These are phyloP conservation scores for Hortiboletus flavorubellus DNA, from an alignment of 768 basidiomycete genomes.

Conservation along the genomic window DNA sequence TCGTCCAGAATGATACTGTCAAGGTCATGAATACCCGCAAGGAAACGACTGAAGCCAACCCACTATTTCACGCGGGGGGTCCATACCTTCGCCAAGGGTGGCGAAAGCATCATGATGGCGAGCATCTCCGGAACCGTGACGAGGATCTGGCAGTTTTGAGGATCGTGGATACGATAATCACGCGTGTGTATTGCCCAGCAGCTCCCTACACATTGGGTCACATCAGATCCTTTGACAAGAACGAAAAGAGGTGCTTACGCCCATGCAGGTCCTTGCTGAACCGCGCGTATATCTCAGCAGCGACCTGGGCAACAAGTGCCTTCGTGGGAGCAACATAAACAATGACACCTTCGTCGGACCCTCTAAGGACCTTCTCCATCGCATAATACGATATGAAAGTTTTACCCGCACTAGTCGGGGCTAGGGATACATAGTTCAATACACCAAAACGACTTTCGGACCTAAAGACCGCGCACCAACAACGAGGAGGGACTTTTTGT, in stretches of 20 bases:
- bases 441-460: neutral
- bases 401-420: slow-evolving; percentile 71
- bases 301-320: slow-evolving; percentile 67
- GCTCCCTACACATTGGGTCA: slow-evolving; percentile 37
- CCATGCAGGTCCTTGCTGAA: slow-evolving; percentile 54
- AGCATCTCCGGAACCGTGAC: slow-evolving; percentile 74
- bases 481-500: slow-evolving; percentile 56
- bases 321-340: slow-evolving; percentile 78
- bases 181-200: slow-evolving; percentile 67
- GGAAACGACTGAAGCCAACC: neutral
- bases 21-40: neutral
- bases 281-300: slow-evolving; percentile 70
- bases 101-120: slow-evolving; percentile 66
- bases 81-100: slow-evolving; percentile 59
- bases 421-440: slow-evolving; percentile 30
- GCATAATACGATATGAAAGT: slow-evolving; percentile 78
- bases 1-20: slow-evolving; percentile 59
- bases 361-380: slow-evolving; percentile 64
- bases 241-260: slow-evolving; percentile 32
- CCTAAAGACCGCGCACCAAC: slow-evolving; percentile 42
- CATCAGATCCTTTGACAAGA: neutral
- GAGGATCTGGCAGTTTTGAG: slow-evolving; percentile 67
- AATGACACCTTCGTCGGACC: slow-evolving; percentile 62
- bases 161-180: slow-evolving; percentile 59
- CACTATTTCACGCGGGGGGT: slow-evolving; percentile 59